A percentile compares a stretch with the other conserved stretches of the same genome.
Conservation (phyloP, 202 grass and related monocot species). For the Hordeum pubiflorum region DNA sequence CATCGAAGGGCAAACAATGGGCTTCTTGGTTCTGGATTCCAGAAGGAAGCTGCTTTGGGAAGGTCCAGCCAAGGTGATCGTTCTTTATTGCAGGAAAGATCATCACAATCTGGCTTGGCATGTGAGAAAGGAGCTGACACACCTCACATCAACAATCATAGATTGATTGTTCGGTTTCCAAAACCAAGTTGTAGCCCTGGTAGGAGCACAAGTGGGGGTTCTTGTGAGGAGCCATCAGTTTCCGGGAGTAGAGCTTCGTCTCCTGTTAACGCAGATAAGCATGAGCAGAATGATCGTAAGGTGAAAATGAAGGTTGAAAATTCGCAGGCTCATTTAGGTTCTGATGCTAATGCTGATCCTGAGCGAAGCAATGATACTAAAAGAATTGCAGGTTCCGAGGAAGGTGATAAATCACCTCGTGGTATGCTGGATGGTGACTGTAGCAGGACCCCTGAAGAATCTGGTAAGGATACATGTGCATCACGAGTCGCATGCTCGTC, state of each 20-base stretch:
- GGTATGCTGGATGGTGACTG: conserved; percentile 31
- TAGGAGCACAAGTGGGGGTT: conserved; percentile 43
- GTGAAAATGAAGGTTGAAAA: conserved; percentile 46
- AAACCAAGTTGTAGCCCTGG: conserved; percentile 48
- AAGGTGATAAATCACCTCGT: conserved; percentile 36
- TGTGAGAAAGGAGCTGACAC: conserved; percentile 43
- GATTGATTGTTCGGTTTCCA: conserved; percentile 43
- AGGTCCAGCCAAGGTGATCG: conserved; percentile 32
- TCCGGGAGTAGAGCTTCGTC: conserved; percentile 53
- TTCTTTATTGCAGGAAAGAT: conserved; percentile 31
- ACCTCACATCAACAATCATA: conserved; percentile 35
- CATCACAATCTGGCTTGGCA: conserved; percentile 34
- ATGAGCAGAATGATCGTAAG: conserved; percentile 37
- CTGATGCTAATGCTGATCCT: conserved; percentile 33
- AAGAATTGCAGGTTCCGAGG: conserved; percentile 32
- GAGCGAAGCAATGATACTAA: conserved; percentile 35
- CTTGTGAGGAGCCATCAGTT: conserved; percentile 53
- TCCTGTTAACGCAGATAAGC: conserved; percentile 45
- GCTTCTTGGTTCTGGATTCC: conserved; percentile 27
- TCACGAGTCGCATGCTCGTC: conserved; percentile 14
- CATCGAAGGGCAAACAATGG: conserved; percentile 45
- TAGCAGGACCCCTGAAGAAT: conserved; percentile 40
- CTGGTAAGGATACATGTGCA: conserved; percentile 26
- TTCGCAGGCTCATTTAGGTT: conserved; percentile 26
- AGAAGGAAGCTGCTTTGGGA: conserved; percentile 34